These are phyloP conservation scores for Physaria fendleri DNA, from an alignment of 345 rosid species.

Conservation along the genomic window DNA sequence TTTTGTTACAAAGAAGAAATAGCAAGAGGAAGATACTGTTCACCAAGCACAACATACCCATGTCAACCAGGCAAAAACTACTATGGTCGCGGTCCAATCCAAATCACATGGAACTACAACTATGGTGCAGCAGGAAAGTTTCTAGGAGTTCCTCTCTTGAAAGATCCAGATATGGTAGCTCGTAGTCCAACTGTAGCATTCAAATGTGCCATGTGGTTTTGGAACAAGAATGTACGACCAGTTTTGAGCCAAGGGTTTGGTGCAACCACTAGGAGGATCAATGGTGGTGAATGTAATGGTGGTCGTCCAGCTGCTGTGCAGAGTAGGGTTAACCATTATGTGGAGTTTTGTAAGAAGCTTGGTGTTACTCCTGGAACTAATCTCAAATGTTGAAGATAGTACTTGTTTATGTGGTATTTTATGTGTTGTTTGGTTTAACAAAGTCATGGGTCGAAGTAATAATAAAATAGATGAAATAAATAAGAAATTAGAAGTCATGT, in stretches of 20 bases:
- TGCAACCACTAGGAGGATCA: constrained; percentile 38
- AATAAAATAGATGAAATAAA: no score
- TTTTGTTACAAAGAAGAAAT: constrained; percentile 40
- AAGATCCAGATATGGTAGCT: constrained; percentile 45
- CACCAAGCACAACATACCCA: constrained; percentile 13
- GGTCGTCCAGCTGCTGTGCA: constrained; percentile 24
- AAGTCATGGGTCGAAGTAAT: no score
- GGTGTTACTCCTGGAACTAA: constrained; percentile 31
- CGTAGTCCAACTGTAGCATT: constrained; percentile 37
- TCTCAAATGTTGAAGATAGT: constrained; percentile 29
- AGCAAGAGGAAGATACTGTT: constrained; percentile 28
- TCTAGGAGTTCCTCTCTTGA: constrained; percentile 36
- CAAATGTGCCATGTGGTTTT: constrained; percentile 51
- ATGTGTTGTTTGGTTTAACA: no score
- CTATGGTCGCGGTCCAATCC: constrained; percentile 58
- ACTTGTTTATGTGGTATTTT: background rate
- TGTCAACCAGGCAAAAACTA: constrained; percentile 35
- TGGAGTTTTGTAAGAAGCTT: constrained; percentile 33
- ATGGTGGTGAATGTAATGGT: constrained; percentile 50
- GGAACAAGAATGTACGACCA: constrained; percentile 47
- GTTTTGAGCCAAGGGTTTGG: constrained; percentile 45
- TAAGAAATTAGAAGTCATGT: no score
- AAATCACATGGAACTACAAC: constrained; percentile 57
- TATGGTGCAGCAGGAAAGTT: constrained; percentile 44
- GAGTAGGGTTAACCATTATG: constrained; percentile 30